phyloP scores from a whole-genome alignment of 805 yeast species.

The Ogataea pilisensis region DNA sequence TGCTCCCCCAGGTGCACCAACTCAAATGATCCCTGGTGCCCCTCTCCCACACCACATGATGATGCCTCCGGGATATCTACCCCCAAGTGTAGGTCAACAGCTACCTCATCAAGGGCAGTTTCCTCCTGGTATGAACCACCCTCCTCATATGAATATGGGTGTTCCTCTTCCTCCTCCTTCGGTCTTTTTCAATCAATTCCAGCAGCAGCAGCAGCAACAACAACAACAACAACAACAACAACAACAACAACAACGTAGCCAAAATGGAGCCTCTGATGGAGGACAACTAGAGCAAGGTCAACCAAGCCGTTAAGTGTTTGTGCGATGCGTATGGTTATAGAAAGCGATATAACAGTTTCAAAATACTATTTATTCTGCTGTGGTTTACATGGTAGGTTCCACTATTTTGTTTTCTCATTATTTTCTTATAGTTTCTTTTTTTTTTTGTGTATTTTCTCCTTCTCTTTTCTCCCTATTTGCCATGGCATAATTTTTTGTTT shows the following conservation, averaged over 20 bases:
- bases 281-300: neutral
- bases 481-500: too few relatives aligned
- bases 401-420: too few relatives aligned
- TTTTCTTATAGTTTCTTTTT: too few relatives aligned
- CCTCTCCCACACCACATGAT: neutral
- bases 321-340: too few relatives aligned
- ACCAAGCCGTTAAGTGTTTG: neutral
- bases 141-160: neutral
- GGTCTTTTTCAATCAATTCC: neutral
- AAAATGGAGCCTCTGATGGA: neutral
- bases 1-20: too few relatives aligned
- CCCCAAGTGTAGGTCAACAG: neutral
- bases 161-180: neutral
- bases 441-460: too few relatives aligned
- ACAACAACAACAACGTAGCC: neutral
- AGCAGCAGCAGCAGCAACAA: neutral
- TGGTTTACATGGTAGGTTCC: too few relatives aligned
- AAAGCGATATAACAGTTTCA: too few relatives aligned
- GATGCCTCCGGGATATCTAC: constrained; percentile 1
- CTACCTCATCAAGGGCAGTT: neutral
- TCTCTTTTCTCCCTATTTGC: too few relatives aligned
- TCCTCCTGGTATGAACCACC: neutral
- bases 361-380: too few relatives aligned
- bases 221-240: neutral
- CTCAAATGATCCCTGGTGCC: too few relatives aligned